Evolutionary conservation across 768 basidiomycete species (phyloP).

Genomic region (Termitomyces eurrhizus): DNA sequence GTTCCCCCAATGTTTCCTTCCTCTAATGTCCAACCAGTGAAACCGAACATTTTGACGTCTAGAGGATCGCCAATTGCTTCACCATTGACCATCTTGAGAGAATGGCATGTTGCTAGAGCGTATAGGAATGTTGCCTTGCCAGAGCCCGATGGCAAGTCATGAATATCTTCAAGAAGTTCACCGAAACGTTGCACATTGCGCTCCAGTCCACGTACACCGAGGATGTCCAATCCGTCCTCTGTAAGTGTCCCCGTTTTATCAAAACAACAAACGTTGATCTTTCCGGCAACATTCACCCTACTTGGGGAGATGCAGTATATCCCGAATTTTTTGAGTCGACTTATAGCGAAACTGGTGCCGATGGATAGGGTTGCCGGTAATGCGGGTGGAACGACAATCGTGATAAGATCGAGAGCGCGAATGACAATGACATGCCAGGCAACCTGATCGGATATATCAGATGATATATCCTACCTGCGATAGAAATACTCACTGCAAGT

Average conservation of each 20-base stretch:
- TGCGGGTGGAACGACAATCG: slow-evolving; percentile 96
- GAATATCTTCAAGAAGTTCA: slow-evolving; percentile 82
- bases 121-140: slow-evolving; percentile 86
- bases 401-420: slow-evolving; percentile 92
- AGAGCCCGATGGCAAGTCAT: slow-evolving; percentile 71
- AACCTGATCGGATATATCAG: slow-evolving; percentile 43
- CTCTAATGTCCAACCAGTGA: slow-evolving; percentile 94
- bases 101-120: slow-evolving; percentile 95
- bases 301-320: slow-evolving; percentile 98
- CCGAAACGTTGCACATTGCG: slow-evolving; percentile 77
- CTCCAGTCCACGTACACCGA: slow-evolving; percentile 87
- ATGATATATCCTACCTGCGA: neutral
- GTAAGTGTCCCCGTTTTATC: slow-evolving; percentile 99
- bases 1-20: slow-evolving; percentile 78
- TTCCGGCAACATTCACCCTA: slow-evolving; percentile 91
- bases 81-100: slow-evolving; percentile 85
- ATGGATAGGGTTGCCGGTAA: slow-evolving; percentile 96
- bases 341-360: slow-evolving; percentile 93
- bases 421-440: slow-evolving; percentile 87
- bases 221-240: slow-evolving; percentile 95
- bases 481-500: slow-evolving; percentile 62
- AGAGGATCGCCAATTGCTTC: slow-evolving; percentile 93
- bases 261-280: slow-evolving; percentile 96
- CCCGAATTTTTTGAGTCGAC: slow-evolving; percentile 77
- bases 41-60: slow-evolving; percentile 97